These are phyloP conservation scores for Aspergillus ruber DNA, from an alignment of 2,329 filamentous ascomycete genomes.

Conservation along the genomic window DNA sequence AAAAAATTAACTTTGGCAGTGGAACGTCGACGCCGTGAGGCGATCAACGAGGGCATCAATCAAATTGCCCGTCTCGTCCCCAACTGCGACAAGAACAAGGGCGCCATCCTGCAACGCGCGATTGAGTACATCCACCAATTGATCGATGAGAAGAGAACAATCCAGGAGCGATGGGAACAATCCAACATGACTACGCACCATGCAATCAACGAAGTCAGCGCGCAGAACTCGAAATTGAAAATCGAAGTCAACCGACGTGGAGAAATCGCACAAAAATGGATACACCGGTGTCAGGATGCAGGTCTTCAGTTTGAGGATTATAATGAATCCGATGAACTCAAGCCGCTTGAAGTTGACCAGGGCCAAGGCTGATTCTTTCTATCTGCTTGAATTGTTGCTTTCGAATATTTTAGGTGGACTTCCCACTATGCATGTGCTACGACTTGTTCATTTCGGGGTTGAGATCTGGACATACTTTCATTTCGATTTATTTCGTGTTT, in stretches of 20 bases:
- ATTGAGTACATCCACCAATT: conserved; percentile 92
- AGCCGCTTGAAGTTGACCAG: conserved; percentile 31
- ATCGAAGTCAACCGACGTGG: conserved; percentile 80
- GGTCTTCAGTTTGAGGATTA: conserved; percentile 46
- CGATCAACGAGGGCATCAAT: conserved; percentile 98
- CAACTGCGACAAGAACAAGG: conserved; percentile 98
- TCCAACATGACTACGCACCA: conserved; percentile 40
- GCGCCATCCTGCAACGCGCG: conserved; percentile 86
- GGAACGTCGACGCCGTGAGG: conserved; percentile 90
- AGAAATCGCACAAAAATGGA: conserved; percentile 54
- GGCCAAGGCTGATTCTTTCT: conserved; percentile 10
- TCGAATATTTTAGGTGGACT: neutral
- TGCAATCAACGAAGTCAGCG: conserved; percentile 74
- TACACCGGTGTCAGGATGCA: conserved; percentile 41
- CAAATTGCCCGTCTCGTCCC: conserved; percentile 97
- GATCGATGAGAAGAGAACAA: conserved; percentile 40
- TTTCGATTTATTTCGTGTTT: conserved; percentile 3
- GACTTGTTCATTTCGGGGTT: conserved; percentile 18
- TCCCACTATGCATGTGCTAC: conserved; percentile 17
- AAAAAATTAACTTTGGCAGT: conserved; percentile 50
- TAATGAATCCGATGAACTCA: conserved; percentile 37
- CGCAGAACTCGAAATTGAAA: conserved; percentile 92
- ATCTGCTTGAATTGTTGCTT: conserved; percentile 1
- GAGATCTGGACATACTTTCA: conserved; percentile 22
- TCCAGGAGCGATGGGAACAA: conserved; percentile 36